Evolutionary conservation across 2,329 filamentous ascomycete species (phyloP), one percentile per base, ranked within the genome.

Genomic region (Cordyceps cicadae): DNA sequence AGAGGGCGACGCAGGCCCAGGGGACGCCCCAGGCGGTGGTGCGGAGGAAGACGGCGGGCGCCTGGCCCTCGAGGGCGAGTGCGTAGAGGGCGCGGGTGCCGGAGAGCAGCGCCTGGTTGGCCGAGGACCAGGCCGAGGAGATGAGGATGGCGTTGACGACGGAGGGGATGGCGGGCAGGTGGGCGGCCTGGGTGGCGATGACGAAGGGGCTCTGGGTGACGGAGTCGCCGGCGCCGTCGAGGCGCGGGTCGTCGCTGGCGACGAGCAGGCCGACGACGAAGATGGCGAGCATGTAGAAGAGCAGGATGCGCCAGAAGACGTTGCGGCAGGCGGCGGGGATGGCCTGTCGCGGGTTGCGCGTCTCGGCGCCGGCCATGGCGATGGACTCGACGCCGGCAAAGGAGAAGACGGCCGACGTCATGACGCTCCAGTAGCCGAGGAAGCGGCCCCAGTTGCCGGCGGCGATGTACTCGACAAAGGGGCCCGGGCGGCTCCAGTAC

Each of bases 121-220:
- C 85, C 0, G 87, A 80, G 0, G 87, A 90, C 74, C 84, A 87
- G 0, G 86, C 87, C 0, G 86, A 88, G 0, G 86, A 89, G 65
- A 92, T 79, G 66, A 92, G 86, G 29, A 92, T 79, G 41, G 87
- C 88, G 70, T 93, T 93, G 72, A 92, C 86, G 59, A 92, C 82
- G 6, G 84, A 85, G 0, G 87, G 86, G 5, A 92, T 81, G 7
- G 81, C 86, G 5, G 77, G 78, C 61, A 92, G 86, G 0, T 86
- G 84, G 2, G 88, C 88, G 34, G 83, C 81, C 12, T 81, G 78
- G 43, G 87, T 85, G 19, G 88, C 89, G 64, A 92, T 89, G 62
- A 92, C 88, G 67, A 87, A 90, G 12, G 86, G 87, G 69, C 72
- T 76, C 68, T 81, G 76, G 1, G 79, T 78, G 51, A 60, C 58